phyloP scores from a whole-genome alignment of 805 yeast species.

The Yarrowia deformans region DNA sequence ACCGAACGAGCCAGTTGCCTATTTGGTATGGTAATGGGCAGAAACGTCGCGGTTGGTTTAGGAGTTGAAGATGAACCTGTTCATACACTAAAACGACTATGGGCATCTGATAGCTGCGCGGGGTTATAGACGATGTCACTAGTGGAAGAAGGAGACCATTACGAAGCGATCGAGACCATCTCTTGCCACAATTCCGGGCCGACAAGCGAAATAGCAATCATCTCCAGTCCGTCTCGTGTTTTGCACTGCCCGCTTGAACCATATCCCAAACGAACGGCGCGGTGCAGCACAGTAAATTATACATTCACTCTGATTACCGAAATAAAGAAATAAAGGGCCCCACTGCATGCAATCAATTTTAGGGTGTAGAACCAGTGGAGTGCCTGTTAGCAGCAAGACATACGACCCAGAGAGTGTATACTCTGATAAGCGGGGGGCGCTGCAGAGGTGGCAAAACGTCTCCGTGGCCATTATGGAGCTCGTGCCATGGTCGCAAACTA shows the following conservation, averaged over 20 bases:
- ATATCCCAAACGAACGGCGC: slow-evolving; percentile 3
- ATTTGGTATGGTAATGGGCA: slow-evolving; percentile 3
- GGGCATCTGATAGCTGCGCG: background rate
- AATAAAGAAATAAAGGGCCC: background rate
- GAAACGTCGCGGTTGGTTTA: background rate
- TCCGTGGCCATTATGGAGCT: background rate
- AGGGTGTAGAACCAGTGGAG: background rate
- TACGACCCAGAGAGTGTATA: background rate
- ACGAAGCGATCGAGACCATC: background rate
- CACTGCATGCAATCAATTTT: background rate
- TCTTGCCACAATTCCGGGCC: no score
- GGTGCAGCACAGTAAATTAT: slow-evolving; percentile 12
- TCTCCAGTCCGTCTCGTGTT: background rate
- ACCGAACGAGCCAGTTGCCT: slow-evolving; percentile 11
- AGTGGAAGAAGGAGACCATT: background rate
- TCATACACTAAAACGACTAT: background rate
- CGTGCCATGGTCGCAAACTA: background rate
- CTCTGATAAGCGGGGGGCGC: no score
- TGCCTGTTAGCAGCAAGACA: no score
- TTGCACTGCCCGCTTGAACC: slow-evolving; percentile 29
- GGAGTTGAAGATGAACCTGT: background rate
- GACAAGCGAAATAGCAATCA: slow-evolving; percentile 14
- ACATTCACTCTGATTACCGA: slow-evolving; percentile 13
- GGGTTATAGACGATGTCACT: slow-evolving; percentile 5
- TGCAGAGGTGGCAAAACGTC: background rate